A percentile compares a stretch with the other conserved stretches of the same genome.
Evolutionary conservation across 2,329 filamentous ascomycete genomes (phyloP).

Genomic region (Graphilbum ipis-grandicollis): DNA sequence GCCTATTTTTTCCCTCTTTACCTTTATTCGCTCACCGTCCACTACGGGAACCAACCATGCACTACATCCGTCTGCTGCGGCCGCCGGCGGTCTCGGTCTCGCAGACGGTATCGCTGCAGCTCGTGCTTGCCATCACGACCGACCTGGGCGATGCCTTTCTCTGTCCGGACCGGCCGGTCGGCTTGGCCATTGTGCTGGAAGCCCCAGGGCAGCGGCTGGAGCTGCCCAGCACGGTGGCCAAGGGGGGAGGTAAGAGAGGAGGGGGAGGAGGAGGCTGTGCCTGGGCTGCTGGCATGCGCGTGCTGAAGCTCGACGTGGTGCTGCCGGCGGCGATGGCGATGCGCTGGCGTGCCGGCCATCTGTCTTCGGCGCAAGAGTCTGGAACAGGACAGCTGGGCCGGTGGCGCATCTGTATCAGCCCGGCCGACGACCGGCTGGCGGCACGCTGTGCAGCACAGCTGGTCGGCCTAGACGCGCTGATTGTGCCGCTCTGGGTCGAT

Average conservation of each 20-base stretch:
- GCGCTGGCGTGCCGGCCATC: background rate
- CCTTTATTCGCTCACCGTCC: too few species aligned
- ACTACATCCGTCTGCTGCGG: constrained; percentile 38
- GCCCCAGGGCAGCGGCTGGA: background rate
- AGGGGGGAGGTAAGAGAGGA: too few species aligned
- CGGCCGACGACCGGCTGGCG: constrained; percentile 4
- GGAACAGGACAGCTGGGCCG: too few species aligned
- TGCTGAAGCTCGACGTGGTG: constrained; percentile 16
- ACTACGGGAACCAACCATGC: constrained; percentile 31
- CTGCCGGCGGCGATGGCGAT: background rate
- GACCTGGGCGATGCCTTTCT: constrained; percentile 40
- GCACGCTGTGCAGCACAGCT: background rate
- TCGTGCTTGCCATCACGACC: constrained; percentile 38
- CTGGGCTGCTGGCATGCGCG: constrained; percentile 18
- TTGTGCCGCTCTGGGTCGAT: constrained; percentile 26
- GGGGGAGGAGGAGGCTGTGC: background rate
- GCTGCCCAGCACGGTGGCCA: too few species aligned
- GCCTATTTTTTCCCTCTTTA: too few species aligned
- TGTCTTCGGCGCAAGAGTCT: too few species aligned
- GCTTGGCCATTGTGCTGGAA: constrained; percentile 18
- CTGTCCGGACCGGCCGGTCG: constrained; percentile 24
- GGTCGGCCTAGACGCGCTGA: constrained; percentile 14
- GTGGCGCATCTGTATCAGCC: constrained; percentile 11
- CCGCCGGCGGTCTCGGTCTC: constrained; percentile 20
- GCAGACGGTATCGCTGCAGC: constrained; percentile 16